These are phyloP conservation scores for Russula vinacea DNA, from an alignment of 768 basidiomycete genomes.

Conservation along the genomic window DNA sequence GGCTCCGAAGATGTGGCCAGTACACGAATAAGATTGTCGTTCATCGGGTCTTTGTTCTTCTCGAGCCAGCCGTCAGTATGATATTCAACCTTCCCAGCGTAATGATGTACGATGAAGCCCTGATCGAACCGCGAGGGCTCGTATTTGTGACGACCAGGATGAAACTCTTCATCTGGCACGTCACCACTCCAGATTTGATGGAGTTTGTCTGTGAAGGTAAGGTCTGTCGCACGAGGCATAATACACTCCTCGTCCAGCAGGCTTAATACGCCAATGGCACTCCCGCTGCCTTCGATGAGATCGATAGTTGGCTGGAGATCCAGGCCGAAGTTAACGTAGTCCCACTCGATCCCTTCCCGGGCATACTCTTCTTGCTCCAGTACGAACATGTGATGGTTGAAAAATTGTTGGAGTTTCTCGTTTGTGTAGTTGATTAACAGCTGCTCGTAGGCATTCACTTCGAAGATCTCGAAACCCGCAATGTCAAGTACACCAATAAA, in stretches of 20 bases:
- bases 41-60: conserved; percentile 99
- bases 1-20: conserved; percentile 78
- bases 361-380: conserved; percentile 99
- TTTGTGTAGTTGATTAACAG: conserved; percentile 98
- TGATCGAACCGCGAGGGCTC: conserved; percentile 84
- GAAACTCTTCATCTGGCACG: conserved; percentile 46
- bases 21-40: conserved; percentile 90
- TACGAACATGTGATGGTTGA: conserved; percentile 99
- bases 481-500: conserved; percentile 99
- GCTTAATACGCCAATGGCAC: conserved; percentile 82
- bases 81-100: conserved; percentile 96
- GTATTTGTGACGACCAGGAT: conserved; percentile 82
- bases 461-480: conserved; percentile 97
- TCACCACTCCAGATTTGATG: conserved; percentile 70
- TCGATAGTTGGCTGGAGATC: conserved; percentile 98
- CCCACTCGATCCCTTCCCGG: conserved; percentile 95
- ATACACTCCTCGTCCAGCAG: conserved; percentile 98
- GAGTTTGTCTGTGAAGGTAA: conserved; percentile 92
- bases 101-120: conserved; percentile 93
- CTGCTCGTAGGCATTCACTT: conserved; percentile 93
- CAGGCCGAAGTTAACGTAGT: conserved; percentile 95
- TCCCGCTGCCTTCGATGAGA: conserved; percentile 78
- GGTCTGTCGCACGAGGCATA: conserved; percentile 98
- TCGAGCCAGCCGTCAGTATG: conserved; percentile 95
- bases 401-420: conserved; percentile 96